Percentiles rank a stretch among this genome's conserved stretches.
Conservation (phyloP, 192 early-diverging fungal species). For the Anaeromyces robustus region DNA sequence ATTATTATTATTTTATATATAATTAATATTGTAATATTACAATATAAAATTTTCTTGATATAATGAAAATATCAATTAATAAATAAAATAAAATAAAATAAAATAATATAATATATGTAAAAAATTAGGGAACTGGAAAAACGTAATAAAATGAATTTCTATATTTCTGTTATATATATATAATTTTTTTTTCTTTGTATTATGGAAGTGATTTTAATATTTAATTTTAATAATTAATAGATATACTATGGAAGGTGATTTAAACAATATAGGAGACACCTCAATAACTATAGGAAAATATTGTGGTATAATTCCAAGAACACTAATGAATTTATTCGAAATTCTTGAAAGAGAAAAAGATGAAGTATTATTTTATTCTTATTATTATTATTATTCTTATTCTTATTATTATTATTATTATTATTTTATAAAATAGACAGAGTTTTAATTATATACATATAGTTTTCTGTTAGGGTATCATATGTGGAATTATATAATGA, state of each 20-base stretch:
- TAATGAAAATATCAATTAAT: not conserved
- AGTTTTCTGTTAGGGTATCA: slow-evolving; percentile 53
- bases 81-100: not conserved
- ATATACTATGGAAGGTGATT: slow-evolving; percentile 87
- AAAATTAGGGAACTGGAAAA: slow-evolving; percentile 85
- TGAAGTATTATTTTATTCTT: slow-evolving; percentile 16
- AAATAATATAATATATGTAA: slow-evolving; percentile 52
- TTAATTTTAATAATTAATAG: no score
- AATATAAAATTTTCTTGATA: no score
- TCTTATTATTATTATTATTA: not conserved
- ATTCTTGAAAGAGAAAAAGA: slow-evolving; percentile 42
- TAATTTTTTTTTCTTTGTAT: no score
- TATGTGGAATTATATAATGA: slow-evolving; percentile 93
- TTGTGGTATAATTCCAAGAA: slow-evolving; percentile 75
- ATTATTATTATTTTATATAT: no score
- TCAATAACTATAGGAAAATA: slow-evolving; percentile 14
- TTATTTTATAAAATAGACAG: no score
- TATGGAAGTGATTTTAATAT: no score
- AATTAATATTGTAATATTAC: no score
- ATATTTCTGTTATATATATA: no score
- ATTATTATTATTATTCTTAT: no score
- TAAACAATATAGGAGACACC: slow-evolving; percentile 18
- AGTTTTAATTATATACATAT: no score
- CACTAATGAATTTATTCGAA: slow-evolving; percentile 64
- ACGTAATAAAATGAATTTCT: no score